These are phyloP conservation scores for Xylaria flabelliformis DNA, from an alignment of 495 filamentous ascomycete species.

Conservation along the genomic window DNA sequence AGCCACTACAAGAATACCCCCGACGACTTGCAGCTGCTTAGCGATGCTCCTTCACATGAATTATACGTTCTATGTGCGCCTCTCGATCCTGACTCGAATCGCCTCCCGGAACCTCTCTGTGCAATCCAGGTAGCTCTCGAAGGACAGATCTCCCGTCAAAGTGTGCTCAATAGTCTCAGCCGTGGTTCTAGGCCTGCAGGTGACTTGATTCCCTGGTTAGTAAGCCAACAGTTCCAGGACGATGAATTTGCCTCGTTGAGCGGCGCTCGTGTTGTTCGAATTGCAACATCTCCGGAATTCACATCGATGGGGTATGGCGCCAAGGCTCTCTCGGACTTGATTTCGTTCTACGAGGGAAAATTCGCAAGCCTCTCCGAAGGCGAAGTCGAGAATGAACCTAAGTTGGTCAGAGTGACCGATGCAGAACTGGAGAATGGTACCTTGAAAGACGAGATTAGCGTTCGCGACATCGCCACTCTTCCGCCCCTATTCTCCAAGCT, in stretches of 20 bases:
- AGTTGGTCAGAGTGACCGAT: slow-evolving; percentile 83
- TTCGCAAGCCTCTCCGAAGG: slow-evolving; percentile 81
- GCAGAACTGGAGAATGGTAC: slow-evolving; percentile 78
- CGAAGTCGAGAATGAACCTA: slow-evolving; percentile 51
- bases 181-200: slow-evolving; percentile 90
- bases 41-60: slow-evolving; percentile 95
- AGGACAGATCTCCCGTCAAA: slow-evolving; percentile 91
- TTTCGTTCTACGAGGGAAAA: slow-evolving; percentile 94
- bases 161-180: slow-evolving; percentile 85
- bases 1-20: slow-evolving; percentile 98
- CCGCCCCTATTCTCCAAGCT: slow-evolving; percentile 92
- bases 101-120: slow-evolving; percentile 90
- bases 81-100: slow-evolving; percentile 73
- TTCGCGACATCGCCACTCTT: slow-evolving; percentile 89
- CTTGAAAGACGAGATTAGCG: slow-evolving; percentile 85
- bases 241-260: slow-evolving; percentile 94
- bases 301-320: slow-evolving; percentile 90
- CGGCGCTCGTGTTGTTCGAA: slow-evolving; percentile 90
- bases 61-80: slow-evolving; percentile 94
- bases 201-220: slow-evolving; percentile 97
- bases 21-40: slow-evolving; percentile 97
- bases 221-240: slow-evolving; percentile 98
- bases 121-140: slow-evolving; percentile 96
- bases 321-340: slow-evolving; percentile 81
- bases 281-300: slow-evolving; percentile 96